Evolutionary conservation across 331 rosid genomes (phyloP).

Genomic region (Pyrus hybrid): DNA sequence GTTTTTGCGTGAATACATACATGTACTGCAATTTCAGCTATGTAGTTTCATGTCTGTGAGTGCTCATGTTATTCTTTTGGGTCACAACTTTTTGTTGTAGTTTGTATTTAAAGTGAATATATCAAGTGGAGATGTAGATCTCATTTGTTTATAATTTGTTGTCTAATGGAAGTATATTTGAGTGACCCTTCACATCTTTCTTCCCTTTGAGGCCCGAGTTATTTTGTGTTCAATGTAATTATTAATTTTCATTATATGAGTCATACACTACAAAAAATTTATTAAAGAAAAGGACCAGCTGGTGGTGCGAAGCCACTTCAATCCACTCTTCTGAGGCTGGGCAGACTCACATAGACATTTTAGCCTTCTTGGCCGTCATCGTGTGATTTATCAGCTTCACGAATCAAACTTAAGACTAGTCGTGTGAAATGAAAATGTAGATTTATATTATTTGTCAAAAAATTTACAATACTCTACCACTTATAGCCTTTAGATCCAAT

Average conservation of each 20-base stretch:
- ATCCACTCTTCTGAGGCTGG: too few species aligned
- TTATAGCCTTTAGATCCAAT: neutral
- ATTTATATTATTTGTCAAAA: too few species aligned
- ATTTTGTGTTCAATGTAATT: neutral
- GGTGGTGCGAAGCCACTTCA: too few species aligned
- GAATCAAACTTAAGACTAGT: too few species aligned
- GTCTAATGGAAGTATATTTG: neutral
- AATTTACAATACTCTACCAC: too few species aligned
- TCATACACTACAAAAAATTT: too few species aligned
- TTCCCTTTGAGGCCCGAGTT: neutral
- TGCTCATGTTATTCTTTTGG: constrained; percentile 27
- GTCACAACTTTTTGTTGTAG: constrained; percentile 34
- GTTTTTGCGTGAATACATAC: constrained; percentile 21
- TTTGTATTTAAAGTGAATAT: constrained; percentile 32
- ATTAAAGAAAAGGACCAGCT: too few species aligned
- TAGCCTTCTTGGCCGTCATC: too few species aligned
- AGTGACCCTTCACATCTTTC: neutral
- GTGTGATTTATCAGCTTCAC: accelerated
- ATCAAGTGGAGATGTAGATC: constrained; percentile 20
- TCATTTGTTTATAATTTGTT: constrained; percentile 13
- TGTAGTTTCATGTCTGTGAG: constrained; percentile 26
- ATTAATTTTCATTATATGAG: neutral
- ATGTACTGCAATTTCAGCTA: constrained; percentile 31
- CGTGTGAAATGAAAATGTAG: too few species aligned
- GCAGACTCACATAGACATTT: too few species aligned